Percentiles rank a stretch among this genome's conserved stretches.
Conservation (phyloP, 2,329 filamentous ascomycete species). For the Aspergillus awamori region DNA sequence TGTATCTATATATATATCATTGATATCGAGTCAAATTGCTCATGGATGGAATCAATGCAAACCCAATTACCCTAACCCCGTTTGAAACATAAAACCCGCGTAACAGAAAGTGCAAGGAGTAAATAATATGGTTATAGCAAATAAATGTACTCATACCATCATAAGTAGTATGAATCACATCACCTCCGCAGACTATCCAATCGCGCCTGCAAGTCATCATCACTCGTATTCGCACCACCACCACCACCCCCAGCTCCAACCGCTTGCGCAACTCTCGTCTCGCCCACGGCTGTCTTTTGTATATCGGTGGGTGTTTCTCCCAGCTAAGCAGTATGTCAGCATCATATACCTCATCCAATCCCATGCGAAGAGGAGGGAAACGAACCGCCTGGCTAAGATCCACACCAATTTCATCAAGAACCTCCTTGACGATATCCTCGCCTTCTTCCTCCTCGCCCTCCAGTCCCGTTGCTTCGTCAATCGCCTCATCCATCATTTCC, state of each 20-base stretch:
- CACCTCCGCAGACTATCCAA: constrained; percentile 78
- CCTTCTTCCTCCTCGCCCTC: constrained; percentile 85
- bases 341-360: background rate
- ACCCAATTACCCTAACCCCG: background rate
- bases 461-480: constrained; percentile 93
- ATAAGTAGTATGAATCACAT: constrained; percentile 15
- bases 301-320: constrained; percentile 87
- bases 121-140: no score
- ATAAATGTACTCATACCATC: background rate
- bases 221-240: constrained; percentile 57
- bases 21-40: background rate
- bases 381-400: constrained; percentile 87
- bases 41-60: background rate
- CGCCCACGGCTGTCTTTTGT: constrained; percentile 71
- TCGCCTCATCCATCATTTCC: constrained; percentile 99
- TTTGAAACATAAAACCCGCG: background rate
- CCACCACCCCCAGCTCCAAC: constrained; percentile 58
- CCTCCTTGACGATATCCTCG: constrained; percentile 94
- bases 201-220: constrained; percentile 91
- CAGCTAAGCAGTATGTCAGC: constrained; percentile 60
- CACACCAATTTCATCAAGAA: constrained; percentile 94
- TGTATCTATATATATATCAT: background rate
- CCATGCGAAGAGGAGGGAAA: constrained; percentile 25
- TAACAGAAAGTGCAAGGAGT: no score
- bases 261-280: constrained; percentile 82